Conservation (phyloP, 1,284 basidiomycete species). For the Austroboletus novae-zelandiae region DNA sequence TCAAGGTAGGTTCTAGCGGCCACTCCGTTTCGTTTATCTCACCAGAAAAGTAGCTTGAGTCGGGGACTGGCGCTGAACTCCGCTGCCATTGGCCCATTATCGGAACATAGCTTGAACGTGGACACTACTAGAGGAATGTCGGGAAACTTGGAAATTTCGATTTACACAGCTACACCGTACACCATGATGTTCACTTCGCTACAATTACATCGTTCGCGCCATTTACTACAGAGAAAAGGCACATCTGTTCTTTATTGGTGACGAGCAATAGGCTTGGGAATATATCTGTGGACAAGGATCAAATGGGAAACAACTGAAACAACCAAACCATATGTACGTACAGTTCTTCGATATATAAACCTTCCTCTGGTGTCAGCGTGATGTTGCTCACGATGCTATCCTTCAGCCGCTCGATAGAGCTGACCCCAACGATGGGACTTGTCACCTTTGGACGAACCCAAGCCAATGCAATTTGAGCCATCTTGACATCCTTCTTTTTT, state of each 20-base stretch:
- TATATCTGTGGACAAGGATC: conserved; percentile 15
- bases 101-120: too few relatives aligned
- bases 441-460: conserved; percentile 38
- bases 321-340: conserved; percentile 9
- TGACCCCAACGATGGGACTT: conserved; percentile 40
- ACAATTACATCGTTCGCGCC: too few relatives aligned
- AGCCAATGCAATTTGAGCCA: conserved; percentile 42
- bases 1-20: too few relatives aligned
- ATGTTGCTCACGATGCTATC: conserved; percentile 22
- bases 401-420: conserved; percentile 23
- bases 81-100: too few relatives aligned
- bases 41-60: too few relatives aligned
- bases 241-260: conserved; percentile 6
- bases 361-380: conserved; percentile 26
- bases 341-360: conserved; percentile 30
- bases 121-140: too few relatives aligned
- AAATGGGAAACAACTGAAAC: neutral
- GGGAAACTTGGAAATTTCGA: too few relatives aligned
- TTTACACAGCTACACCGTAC: too few relatives aligned
- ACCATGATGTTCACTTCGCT: too few relatives aligned
- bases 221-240: too few relatives aligned
- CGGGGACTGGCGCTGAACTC: too few relatives aligned
- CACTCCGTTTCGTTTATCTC: too few relatives aligned
- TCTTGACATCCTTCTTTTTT: conserved; percentile 36
- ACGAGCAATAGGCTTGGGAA: conserved; percentile 18